Base-by-base conservation (phyloP, 257 asterid genomes). In the Primulina eburnea region DNA sequence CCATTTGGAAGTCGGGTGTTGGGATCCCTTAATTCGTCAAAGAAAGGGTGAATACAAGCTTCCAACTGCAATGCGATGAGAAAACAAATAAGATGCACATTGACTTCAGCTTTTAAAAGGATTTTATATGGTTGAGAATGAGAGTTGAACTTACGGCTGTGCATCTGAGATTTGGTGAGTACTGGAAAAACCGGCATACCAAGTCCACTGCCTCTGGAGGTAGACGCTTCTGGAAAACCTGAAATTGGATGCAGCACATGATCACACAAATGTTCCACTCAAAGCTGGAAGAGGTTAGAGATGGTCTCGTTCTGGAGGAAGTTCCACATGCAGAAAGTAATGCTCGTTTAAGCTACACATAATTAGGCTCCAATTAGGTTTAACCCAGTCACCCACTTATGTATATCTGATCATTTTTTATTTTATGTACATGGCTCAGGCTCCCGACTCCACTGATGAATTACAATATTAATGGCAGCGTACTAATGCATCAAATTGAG, bases 171-270 rank as follows among this genome's bases (percentile, higher is more conserved):
- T 92, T 88, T 18, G 98, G 98, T 35, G 97, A 92, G 85, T 92
- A 92, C 84, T 90, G 98, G 77, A 92, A 92, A 79, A 92, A 90
- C 67, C 97, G 89, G 65, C 96, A 92, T 62, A 90, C 90, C 72
- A 92, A 77, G 82, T 92, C 98, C 83, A 92, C 96, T 8, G 98
- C 97, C 81, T 92, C 98, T 61, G 98, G 97, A 60, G 98, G 97
- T 77, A 92, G 84, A 75, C 97, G 92, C 83, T 92, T 92, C 80
- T 92, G 98, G 83, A 92, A 92, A 75, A 92, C 96, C 98, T 92
- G 85, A 65, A 73, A 71, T 53, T 72, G n/a, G 70, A 73, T 50
- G 57, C 57, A 67, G 60, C 35, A 71, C 8, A 5, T 43, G 57
- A 50, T 50, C 21, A 50, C 57, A 14, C 2, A 16, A 50, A 16